These are phyloP conservation scores for Polytrichum commune DNA, from an alignment of 225 moss, liverwort and hornwort species.

Conservation along the genomic window DNA sequence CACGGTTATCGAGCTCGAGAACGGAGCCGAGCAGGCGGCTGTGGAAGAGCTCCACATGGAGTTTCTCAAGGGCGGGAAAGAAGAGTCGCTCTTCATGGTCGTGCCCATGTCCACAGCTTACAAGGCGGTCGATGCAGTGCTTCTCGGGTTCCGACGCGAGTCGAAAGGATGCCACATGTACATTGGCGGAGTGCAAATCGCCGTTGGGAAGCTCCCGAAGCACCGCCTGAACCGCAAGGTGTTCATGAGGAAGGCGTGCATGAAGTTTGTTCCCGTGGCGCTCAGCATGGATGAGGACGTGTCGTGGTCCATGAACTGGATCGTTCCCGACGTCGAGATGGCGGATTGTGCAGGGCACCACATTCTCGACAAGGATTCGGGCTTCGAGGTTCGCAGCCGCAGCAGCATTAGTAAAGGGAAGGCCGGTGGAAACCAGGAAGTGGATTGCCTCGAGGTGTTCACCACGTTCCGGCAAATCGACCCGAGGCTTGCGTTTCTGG, in stretches of 20 bases:
- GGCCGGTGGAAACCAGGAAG: conserved; percentile 12
- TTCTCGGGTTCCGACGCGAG: conserved; percentile 18
- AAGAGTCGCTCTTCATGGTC: conserved; percentile 25
- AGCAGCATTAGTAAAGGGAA: conserved; percentile 25
- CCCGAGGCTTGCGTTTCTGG: conserved; percentile 17
- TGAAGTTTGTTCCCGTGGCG: conserved; percentile 20
- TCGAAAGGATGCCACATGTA: conserved; percentile 37
- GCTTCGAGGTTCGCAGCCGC: conserved; percentile 25
- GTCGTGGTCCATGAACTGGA: conserved; percentile 36
- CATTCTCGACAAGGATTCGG: conserved; percentile 17
- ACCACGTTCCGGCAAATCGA: conserved; percentile 25
- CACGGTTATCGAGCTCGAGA: conserved; percentile 22
- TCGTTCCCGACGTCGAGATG: conserved; percentile 29
- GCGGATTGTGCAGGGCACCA: conserved; percentile 20
- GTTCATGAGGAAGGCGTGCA: conserved; percentile 20
- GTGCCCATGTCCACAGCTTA: conserved; percentile 22
- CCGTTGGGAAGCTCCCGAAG: conserved; percentile 24
- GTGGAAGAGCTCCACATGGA: conserved; percentile 30
- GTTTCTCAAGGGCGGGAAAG: conserved; percentile 27
- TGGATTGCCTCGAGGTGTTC: conserved; percentile 31
- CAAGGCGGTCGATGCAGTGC: conserved; percentile 19
- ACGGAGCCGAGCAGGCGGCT: conserved; percentile 8
- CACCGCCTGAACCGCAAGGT: conserved; percentile 18
- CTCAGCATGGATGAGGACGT: conserved; percentile 28
- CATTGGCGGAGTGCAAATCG: conserved; percentile 25